Evolutionary conservation across 2,329 filamentous ascomycete species (phyloP).

Genomic region (Ophiostoma populinum): DNA sequence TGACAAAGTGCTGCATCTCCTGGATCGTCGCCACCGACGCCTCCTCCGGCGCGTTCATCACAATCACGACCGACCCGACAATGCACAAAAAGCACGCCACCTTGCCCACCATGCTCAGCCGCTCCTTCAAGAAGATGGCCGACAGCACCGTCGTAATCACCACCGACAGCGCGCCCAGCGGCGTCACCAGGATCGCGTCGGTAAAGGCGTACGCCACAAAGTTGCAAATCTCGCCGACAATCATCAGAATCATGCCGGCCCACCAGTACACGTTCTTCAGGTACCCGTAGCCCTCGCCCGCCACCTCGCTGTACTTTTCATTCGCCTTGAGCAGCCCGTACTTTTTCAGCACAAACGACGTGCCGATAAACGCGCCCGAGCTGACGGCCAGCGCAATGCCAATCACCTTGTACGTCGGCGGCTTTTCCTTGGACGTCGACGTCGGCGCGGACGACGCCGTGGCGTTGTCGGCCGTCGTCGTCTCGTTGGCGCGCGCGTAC

Average conservation of each 20-base stretch:
- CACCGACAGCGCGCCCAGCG: slow-evolving; percentile 76
- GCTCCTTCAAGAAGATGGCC: slow-evolving; percentile 88
- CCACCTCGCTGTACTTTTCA: slow-evolving; percentile 87
- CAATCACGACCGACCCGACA: slow-evolving; percentile 81
- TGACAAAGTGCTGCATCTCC: slow-evolving; percentile 77
- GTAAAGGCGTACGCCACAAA: slow-evolving; percentile 95
- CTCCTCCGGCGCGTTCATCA: slow-evolving; percentile 77
- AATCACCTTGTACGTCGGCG: slow-evolving; percentile 58
- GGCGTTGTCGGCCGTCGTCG: slow-evolving; percentile 11
- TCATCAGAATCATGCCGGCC: slow-evolving; percentile 92
- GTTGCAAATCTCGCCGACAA: slow-evolving; percentile 89
- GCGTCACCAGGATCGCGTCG: slow-evolving; percentile 88
- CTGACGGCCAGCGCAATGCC: slow-evolving; percentile 73
- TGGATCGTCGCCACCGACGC: slow-evolving; percentile 77
- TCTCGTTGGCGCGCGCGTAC: slow-evolving; percentile 26
- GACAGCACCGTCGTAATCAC: slow-evolving; percentile 84
- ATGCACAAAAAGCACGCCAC: slow-evolving; percentile 93
- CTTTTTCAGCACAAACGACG: slow-evolving; percentile 94
- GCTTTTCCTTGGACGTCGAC: slow-evolving; percentile 12
- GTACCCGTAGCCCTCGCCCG: slow-evolving; percentile 93
- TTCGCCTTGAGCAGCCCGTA: slow-evolving; percentile 80
- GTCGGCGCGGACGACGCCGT: slow-evolving; percentile 1
- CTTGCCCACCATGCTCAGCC: slow-evolving; percentile 88
- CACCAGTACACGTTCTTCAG: slow-evolving; percentile 94
- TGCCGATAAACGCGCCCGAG: slow-evolving; percentile 83